phyloP scores from a whole-genome alignment of 805 yeast genomes.

The Wickerhamomyces rabaulensis region DNA sequence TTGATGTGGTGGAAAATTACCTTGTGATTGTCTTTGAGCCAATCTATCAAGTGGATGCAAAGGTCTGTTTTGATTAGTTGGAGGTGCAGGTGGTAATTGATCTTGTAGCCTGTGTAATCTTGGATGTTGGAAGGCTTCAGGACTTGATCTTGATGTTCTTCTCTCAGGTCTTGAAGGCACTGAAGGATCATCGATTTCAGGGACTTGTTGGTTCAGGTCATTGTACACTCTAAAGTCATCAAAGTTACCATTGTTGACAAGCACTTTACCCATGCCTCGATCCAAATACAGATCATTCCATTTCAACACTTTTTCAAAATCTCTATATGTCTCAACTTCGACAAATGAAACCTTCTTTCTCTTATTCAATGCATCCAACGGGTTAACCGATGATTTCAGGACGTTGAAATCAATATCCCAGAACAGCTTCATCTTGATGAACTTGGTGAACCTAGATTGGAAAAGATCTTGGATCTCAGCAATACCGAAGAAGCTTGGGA shows the following conservation, averaged over 20 bases:
- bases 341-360: constrained; percentile 59
- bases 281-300: constrained; percentile 54
- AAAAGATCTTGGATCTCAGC: constrained; percentile 54
- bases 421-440: constrained; percentile 55
- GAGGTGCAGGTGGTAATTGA: constrained; percentile 1
- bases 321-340: constrained; percentile 45
- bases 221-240: constrained; percentile 19
- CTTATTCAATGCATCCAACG: constrained; percentile 18
- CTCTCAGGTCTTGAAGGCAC: constrained; percentile 6
- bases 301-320: constrained; percentile 52
- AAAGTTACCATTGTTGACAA: constrained; percentile 22
- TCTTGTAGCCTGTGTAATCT: background rate
- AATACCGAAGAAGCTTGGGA: constrained; percentile 51
- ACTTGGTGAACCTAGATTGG: constrained; percentile 54
- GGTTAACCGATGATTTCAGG: constrained; percentile 24
- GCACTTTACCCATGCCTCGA: constrained; percentile 30
- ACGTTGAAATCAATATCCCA: constrained; percentile 41
- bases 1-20: background rate
- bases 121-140: background rate
- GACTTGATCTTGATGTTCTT: background rate
- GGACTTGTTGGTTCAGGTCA: constrained; percentile 17
- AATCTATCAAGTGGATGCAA: background rate
- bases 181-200: constrained; percentile 22
- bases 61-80: constrained; percentile 1
- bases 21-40: background rate